Percentiles rank a stretch among this genome's conserved stretches.
Evolutionary conservation across 208 protist species (phyloP).

Genomic region (Leishmania arabica): DNA sequence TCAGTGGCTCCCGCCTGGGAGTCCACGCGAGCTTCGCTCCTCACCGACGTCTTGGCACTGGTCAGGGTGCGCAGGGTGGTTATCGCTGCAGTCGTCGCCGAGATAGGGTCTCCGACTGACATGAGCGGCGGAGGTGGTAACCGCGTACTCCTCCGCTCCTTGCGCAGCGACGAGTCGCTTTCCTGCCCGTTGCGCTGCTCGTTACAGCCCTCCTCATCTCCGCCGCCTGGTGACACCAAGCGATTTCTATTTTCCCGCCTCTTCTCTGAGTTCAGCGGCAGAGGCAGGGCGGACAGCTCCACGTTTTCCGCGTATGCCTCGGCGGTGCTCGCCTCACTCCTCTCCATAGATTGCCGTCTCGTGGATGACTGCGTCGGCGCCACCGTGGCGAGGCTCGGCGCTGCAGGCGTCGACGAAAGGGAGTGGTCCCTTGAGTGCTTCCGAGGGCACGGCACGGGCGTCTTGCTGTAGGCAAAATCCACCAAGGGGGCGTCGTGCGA

Average conservation of each 20-base stretch:
- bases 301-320: neutral
- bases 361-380: constrained; percentile 2
- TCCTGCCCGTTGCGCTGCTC: neutral
- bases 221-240: neutral
- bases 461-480: neutral
- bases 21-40: neutral
- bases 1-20: constrained; percentile 14
- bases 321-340: neutral
- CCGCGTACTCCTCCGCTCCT: neutral
- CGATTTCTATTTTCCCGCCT: neutral
- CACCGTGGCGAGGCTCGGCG: constrained; percentile 17
- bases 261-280: neutral
- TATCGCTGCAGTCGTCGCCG: neutral
- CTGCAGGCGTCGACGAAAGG: constrained; percentile 7
- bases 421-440: neutral
- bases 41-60: neutral
- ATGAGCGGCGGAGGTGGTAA: neutral
- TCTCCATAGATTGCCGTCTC: neutral
- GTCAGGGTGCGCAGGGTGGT: neutral
- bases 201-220: neutral
- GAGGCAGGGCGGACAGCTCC: neutral
- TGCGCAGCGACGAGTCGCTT: neutral
- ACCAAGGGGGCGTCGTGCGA: constrained; percentile 25
- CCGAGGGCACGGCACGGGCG: neutral
- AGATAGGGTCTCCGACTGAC: neutral